These are phyloP conservation scores for Diophrys appendiculata DNA, from an alignment of 73 alveolate genomes.

Conservation along the genomic window DNA sequence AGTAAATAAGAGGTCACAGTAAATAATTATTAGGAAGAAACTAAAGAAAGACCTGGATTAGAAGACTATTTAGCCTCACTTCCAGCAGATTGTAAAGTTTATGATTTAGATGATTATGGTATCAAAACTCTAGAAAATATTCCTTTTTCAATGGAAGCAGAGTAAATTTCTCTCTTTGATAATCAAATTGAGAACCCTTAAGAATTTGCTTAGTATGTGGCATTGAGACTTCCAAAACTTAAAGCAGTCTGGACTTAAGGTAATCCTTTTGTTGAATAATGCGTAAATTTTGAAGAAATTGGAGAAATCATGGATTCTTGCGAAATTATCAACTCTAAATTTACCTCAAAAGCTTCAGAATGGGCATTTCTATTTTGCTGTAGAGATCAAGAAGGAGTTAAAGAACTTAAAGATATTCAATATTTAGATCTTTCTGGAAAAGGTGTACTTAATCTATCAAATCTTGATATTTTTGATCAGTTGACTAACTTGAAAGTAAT, in stretches of 20 bases:
- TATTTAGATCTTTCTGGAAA: conserved; percentile 72
- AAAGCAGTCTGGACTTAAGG: conserved; percentile 82
- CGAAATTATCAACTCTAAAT: conserved; percentile 74
- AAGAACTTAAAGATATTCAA: conserved; percentile 55
- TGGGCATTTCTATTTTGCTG: conserved; percentile 78
- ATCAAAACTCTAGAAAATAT: conserved; percentile 7
- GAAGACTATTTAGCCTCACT: conserved; percentile 13
- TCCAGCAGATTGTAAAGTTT: conserved; percentile 14
- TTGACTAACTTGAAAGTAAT: conserved; percentile 28
- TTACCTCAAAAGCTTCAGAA: conserved; percentile 77
- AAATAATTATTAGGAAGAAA: conserved; percentile 23
- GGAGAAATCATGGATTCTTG: conserved; percentile 68
- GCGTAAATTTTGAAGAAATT: conserved; percentile 56
- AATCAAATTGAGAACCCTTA: conserved; percentile 56
- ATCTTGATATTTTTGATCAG: conserved; percentile 38
- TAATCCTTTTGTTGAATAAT: conserved; percentile 76
- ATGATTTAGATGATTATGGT: conserved; percentile 43
- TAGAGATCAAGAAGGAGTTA: conserved; percentile 39
- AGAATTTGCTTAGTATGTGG: background rate
- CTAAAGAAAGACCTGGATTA: conserved; percentile 30
- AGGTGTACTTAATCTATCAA: conserved; percentile 53
- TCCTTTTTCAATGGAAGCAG: conserved; percentile 14
- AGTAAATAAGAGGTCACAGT: conserved; percentile 42
- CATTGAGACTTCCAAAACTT: conserved; percentile 48
- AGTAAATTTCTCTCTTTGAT: conserved; percentile 28